Conservation (phyloP, 176 grass and related monocot genomes). For the Musa schizocarpa region DNA sequence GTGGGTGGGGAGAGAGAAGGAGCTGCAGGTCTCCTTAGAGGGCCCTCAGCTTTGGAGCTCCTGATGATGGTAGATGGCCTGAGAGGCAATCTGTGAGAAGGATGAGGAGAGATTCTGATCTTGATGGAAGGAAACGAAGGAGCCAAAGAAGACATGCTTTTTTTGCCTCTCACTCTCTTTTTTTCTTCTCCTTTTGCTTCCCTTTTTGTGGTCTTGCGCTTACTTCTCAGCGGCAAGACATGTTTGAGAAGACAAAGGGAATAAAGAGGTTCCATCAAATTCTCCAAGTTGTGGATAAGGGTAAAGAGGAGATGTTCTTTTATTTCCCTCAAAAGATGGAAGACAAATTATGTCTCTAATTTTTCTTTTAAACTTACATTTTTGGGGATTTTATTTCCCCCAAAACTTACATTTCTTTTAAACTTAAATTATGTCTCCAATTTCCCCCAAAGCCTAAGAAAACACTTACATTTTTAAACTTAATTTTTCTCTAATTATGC, state of each 20-base stretch:
- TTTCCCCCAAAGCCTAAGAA: too few species aligned
- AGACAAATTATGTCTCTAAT: too few species aligned
- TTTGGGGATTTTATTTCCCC: too few species aligned
- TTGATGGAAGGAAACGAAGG: constrained; percentile 82
- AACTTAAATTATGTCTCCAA: too few species aligned
- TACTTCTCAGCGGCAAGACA: not conserved
- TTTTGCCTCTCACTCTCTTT: not conserved
- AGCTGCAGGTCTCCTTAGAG: constrained; percentile 66
- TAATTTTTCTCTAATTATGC: too few species aligned
- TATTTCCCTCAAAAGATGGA: too few species aligned
- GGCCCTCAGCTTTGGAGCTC: constrained; percentile 75
- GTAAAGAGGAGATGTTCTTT: too few species aligned
- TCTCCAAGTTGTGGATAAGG: constrained; percentile 24
- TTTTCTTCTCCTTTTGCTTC: not conserved
- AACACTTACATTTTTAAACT: too few species aligned
- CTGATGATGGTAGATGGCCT: constrained; percentile 42
- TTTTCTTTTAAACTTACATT: too few species aligned
- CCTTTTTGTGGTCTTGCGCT: not conserved
- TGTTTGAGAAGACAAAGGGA: not conserved
- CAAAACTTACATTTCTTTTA: too few species aligned
- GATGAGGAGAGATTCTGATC: constrained; percentile 49
- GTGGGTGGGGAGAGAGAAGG: constrained; percentile 63
- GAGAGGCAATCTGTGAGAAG: not conserved
- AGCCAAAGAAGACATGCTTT: constrained; percentile 63
- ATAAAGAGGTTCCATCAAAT: too few species aligned